Conservation (phyloP, 495 filamentous ascomycete species). For the Xylaria telfairii region DNA sequence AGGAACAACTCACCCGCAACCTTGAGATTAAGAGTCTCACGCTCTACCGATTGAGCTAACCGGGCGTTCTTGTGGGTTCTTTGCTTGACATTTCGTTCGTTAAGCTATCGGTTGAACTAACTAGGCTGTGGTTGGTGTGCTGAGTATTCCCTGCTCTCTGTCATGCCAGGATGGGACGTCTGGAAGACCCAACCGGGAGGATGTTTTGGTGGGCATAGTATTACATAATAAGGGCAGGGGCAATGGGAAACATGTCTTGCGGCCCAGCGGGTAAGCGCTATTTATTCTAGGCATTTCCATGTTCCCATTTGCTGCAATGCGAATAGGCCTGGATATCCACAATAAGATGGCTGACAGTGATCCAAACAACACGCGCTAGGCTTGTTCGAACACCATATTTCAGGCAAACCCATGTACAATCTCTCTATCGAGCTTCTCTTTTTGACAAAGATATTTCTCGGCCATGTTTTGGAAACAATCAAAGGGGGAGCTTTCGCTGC, state of each 20-base stretch:
- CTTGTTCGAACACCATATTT: constrained; percentile 3
- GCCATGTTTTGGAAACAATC: constrained; percentile 5
- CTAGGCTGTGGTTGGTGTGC: constrained; percentile 38
- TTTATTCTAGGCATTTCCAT: background rate
- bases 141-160: background rate
- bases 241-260: background rate
- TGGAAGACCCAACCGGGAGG: background rate
- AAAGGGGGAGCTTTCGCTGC: background rate
- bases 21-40: constrained; percentile 84
- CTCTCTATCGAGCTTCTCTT: constrained; percentile 17
- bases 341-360: background rate
- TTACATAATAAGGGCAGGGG: constrained; percentile 7
- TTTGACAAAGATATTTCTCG: background rate
- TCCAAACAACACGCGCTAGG: constrained; percentile 3
- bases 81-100: background rate
- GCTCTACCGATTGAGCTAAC: constrained; percentile 86
- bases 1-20: constrained; percentile 60
- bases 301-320: background rate
- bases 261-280: background rate
- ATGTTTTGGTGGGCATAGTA: background rate
- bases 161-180: background rate
- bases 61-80: constrained; percentile 32
- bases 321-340: background rate
- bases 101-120: constrained; percentile 76
- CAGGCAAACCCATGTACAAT: constrained; percentile 9